A percentile compares a stretch with the other conserved stretches of the same genome.
These are phyloP conservation scores for Vanderwaltozyma tropicalis DNA, from an alignment of 805 yeast genomes.

Conservation along the genomic window DNA sequence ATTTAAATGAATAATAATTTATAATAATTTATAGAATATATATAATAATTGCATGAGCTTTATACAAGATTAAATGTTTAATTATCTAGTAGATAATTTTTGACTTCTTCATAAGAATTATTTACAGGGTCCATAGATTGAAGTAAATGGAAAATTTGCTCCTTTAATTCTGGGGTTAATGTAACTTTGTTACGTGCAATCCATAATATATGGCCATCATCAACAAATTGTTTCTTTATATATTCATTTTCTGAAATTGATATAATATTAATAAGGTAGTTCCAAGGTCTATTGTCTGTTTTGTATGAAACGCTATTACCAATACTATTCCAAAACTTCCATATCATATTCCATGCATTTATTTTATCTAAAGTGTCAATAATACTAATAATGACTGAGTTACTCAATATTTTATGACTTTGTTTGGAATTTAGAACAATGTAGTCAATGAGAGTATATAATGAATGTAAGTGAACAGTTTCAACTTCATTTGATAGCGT, in stretches of 20 bases:
- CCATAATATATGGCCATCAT: constrained; percentile 20
- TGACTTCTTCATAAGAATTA: neutral
- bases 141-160: constrained; percentile 10
- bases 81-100: neutral
- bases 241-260: constrained; percentile 10
- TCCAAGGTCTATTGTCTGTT: constrained; percentile 23
- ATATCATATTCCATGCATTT: constrained; percentile 15
- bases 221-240: constrained; percentile 9
- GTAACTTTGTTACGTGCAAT: constrained; percentile 14
- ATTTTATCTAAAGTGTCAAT: constrained; percentile 12
- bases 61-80: neutral
- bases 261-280: constrained; percentile 10
- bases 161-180: constrained; percentile 10
- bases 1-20: constrained; percentile 31
- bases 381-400: constrained; percentile 8
- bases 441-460: constrained; percentile 15
- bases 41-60: neutral
- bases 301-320: constrained; percentile 5
- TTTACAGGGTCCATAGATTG: neutral
- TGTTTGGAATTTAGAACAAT: constrained; percentile 2
- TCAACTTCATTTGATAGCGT: constrained; percentile 11
- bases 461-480: constrained; percentile 7
- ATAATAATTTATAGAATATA: neutral
- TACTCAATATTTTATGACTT: constrained; percentile 1
- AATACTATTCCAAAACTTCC: constrained; percentile 19